Evolutionary conservation across 148 eudicot genomes (phyloP).

Genomic region (Amaranthus hypochondriacus): DNA sequence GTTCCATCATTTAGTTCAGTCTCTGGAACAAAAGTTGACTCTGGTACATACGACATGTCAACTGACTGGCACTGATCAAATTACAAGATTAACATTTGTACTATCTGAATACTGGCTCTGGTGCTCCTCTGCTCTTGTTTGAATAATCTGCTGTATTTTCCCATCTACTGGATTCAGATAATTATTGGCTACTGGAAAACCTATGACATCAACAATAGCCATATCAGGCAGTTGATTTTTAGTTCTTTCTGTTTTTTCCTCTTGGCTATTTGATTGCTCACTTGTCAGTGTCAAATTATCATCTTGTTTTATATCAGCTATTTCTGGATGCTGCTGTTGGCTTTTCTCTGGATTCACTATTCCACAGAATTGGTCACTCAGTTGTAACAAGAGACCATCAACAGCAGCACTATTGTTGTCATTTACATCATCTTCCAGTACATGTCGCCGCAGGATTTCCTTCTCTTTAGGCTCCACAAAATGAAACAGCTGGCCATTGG

Average conservation of each 20-base stretch:
- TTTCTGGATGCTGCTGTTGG: conserved; percentile 14
- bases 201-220: not conserved
- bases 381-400: conserved; percentile 14
- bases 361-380: not conserved
- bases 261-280: conserved; percentile 19
- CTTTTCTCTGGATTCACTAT: not conserved
- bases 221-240: conserved; percentile 14
- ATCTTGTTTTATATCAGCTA: conserved; percentile 16
- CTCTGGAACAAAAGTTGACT: conserved; percentile 86
- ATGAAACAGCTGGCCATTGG: conserved; percentile 20
- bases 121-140: conserved; percentile 25
- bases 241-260: conserved; percentile 5
- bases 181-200: conserved; percentile 7
- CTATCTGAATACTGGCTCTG: conserved; percentile 32
- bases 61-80: conserved; percentile 41
- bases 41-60: conserved; percentile 69
- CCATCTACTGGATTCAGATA: conserved; percentile 20
- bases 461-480: conserved; percentile 18
- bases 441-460: conserved; percentile 25
- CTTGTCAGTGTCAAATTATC: conserved; percentile 16
- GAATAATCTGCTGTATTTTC: conserved; percentile 12
- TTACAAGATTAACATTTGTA: conserved; percentile 24
- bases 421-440: conserved; percentile 21
- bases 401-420: conserved; percentile 17
- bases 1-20: conserved; percentile 50